Base-by-base conservation (phyloP, 768 basidiomycete genomes). In the Suillus lakei region DNA sequence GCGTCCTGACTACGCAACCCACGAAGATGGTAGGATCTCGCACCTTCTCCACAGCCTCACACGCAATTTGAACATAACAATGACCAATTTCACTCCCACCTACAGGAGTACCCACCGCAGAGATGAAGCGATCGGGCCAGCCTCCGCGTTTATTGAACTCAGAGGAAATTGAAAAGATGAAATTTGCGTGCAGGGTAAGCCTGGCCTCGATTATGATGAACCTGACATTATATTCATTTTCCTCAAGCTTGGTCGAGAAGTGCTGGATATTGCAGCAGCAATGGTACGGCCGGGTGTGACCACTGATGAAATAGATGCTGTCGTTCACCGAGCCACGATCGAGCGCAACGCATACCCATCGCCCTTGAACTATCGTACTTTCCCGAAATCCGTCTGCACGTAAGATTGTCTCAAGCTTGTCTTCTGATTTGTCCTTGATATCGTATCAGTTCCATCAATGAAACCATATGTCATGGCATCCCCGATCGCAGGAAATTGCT, bases 331-430 rank as follows among this genome's bases (percentile, higher is more conserved):
- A 68, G 98, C 92, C 21, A 91, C 84, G 68, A 90, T 99, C 68
- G 91, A 96, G 79, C 85, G 96, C 60, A 89, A 94, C 69, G 88
- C 93, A 28, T 99, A 99, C 79, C 98, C 98, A 1, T 96, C 93
- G 32, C 93, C 98, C 51, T 82, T 99, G 66, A 94, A 94, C 73
- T 99, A 99, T 79, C 86, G 90, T 61, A 83, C 86, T 41, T 99
- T 90, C 74, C 97, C 98, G 15, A 98, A 98, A 83, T 98, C 96
- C 36, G 87, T 97, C 43, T 99, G 98, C 91, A 96, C 92, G 89
- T 95, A 81, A 70, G 94, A 85, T 41, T 53, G 54, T 50, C 46
- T 61, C 60, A 38, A 59, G 58, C 58, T 34, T 50, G 32, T 55
- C 50, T 60, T 34, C 58, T 55, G 61, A 39, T 60, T 38, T 46